A percentile compares a stretch with the other conserved stretches of the same genome.
These are phyloP conservation scores for Ophiobolus disseminans DNA, from an alignment of 2,329 filamentous ascomycete species.

Conservation along the genomic window DNA sequence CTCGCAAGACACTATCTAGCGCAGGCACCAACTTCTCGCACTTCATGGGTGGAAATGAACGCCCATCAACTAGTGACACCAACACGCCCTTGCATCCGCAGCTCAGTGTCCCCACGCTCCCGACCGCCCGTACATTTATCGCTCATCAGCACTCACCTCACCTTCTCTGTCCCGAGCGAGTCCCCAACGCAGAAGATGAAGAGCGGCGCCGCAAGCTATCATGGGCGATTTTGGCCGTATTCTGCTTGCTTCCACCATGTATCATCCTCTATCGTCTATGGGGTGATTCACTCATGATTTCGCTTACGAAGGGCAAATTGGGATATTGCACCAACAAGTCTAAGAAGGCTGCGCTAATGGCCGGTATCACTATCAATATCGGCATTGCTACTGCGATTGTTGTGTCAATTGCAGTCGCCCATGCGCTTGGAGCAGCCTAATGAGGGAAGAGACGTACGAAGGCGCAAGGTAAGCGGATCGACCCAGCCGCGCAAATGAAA, in stretches of 20 bases:
- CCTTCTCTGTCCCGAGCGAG: slow-evolving; percentile 38
- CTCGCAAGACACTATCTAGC: slow-evolving; percentile 26
- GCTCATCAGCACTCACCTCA: slow-evolving; percentile 38
- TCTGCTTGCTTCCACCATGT: slow-evolving; percentile 45
- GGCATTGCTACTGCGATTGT: slow-evolving; percentile 29
- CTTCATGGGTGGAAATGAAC: slow-evolving; percentile 28
- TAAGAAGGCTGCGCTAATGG: slow-evolving; percentile 42
- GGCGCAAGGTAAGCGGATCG: neutral
- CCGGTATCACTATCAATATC: slow-evolving; percentile 40
- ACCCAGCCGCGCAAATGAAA: neutral
- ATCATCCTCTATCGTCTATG: slow-evolving; percentile 46
- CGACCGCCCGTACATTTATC: slow-evolving; percentile 14
- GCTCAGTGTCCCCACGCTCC: slow-evolving; percentile 21
- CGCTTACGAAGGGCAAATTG: slow-evolving; percentile 39
- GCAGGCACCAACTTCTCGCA: slow-evolving; percentile 28
- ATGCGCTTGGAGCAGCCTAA: slow-evolving; percentile 16
- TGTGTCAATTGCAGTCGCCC: slow-evolving; percentile 33
- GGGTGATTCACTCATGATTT: slow-evolving; percentile 41
- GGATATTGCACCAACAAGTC: slow-evolving; percentile 35
- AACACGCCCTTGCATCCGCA: slow-evolving; percentile 33
- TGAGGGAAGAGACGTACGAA: no score
- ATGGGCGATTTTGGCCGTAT: slow-evolving; percentile 42
- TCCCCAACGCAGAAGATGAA: slow-evolving; percentile 31
- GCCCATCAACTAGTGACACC: slow-evolving; percentile 43
- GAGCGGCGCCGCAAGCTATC: slow-evolving; percentile 37